These are phyloP conservation scores for Anisodus acutangulus DNA, from an alignment of 257 asterid genomes.

Conservation along the genomic window DNA sequence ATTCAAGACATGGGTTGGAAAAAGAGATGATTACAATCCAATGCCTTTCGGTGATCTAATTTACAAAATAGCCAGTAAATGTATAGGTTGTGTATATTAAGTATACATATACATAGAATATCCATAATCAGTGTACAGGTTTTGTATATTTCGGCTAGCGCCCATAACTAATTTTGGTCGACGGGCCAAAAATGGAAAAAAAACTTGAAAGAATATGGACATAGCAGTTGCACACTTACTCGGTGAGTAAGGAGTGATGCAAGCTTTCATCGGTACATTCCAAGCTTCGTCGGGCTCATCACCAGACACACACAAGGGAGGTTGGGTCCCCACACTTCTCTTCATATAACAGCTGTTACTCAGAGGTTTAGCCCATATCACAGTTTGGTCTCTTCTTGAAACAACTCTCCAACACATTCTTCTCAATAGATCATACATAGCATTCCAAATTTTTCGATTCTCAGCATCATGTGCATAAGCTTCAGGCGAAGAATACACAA, in stretches of 20 bases:
- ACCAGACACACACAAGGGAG: slow-evolving; percentile 68
- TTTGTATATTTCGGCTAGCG: no score
- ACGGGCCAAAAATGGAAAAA: no score
- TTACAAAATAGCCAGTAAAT: no score
- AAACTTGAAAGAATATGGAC: slow-evolving; percentile 11
- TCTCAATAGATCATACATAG: slow-evolving; percentile 72
- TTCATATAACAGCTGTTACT: slow-evolving; percentile 75
- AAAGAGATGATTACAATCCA: no score
- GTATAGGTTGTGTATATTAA: no score
- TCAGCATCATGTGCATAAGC: slow-evolving; percentile 86
- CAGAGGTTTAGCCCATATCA: slow-evolving; percentile 87
- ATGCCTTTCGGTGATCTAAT: no score
- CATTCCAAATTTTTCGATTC: slow-evolving; percentile 76
- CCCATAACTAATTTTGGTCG: no score
- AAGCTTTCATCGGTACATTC: slow-evolving; percentile 86
- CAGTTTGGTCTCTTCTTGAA: slow-evolving; percentile 79
- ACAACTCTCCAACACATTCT: slow-evolving; percentile 97
- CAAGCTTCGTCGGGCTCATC: slow-evolving; percentile 85
- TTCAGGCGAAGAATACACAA: slow-evolving; percentile 92
- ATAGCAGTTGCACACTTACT: slow-evolving; percentile 50
- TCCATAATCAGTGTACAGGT: no score
- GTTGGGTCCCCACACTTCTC: slow-evolving; percentile 68
- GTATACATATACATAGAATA: no score
- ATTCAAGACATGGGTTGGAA: neutral
- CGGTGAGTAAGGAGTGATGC: slow-evolving; percentile 81